Evolutionary conservation across 73 alveolate genomes (phyloP), one percentile per base, ranked within the genome.

Genomic region (Paramecium pentaurelia): DNA sequence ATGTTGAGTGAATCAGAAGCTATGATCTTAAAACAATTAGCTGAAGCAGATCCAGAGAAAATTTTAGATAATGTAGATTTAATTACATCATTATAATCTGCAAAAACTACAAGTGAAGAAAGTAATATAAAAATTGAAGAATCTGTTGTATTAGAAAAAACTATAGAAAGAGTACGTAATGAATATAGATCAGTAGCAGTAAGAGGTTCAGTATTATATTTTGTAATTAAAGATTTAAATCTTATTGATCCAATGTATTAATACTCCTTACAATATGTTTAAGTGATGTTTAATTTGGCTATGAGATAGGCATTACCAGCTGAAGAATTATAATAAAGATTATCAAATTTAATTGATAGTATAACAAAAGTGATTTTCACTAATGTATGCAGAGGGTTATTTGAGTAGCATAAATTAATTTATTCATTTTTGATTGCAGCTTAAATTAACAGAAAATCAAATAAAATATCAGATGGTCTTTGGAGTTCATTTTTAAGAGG

Each of bases 211-310:
- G 98, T 98, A 40, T 96, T 99, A 80, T 99, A 97, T 96, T 99
- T 99, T 86, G 99, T 98, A 58, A 97, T 99, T 8, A 98, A 99
- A 27, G 99, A 98, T 92, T 92, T 98, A 85, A 96, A 98, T 71
- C 95, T 96, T 20, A 97, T 98, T 83, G 99, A 98, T 95, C 99
- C 99, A 12, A 99, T 99, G 99, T 99, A 99, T 94, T 99, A 99
- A 95, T 99, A 97, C 94, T 97, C 99, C 37, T 96, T 99, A 34
- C 95, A 95, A 95, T 99, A 99, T 96, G 96, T 99, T 40, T 95
- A 98, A 95, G 94, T 96, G 77, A 98, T 99, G 86, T 99, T 98
- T 95, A 99, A 98, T 93, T 73, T 86, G 9, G 98, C 99, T 68
- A 98, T 99, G 80, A 97, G 97, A 92, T 92, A 95, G 90, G 93